These are phyloP conservation scores for Microdochium nivale DNA, from an alignment of 2,329 filamentous ascomycete genomes.

Conservation along the genomic window DNA sequence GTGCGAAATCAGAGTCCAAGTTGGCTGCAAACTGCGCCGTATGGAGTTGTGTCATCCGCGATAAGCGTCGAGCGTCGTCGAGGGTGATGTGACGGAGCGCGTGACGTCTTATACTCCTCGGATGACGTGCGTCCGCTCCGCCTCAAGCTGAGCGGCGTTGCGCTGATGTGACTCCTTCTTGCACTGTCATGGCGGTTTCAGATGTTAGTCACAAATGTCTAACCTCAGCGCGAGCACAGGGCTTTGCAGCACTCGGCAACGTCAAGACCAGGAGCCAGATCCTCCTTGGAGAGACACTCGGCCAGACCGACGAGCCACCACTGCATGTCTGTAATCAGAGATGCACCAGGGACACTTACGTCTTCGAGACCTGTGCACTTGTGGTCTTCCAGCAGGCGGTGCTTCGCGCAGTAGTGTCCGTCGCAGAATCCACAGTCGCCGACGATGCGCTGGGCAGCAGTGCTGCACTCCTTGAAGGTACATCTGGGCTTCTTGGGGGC, in stretches of 20 bases:
- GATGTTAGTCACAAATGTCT: background rate
- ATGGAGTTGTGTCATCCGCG: no score
- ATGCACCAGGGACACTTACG: conserved; percentile 36
- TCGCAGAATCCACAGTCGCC: conserved; percentile 94
- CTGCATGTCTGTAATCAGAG: conserved; percentile 4
- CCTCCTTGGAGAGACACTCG: conserved; percentile 19
- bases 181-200: conserved; percentile 45
- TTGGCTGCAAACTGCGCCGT: no score
- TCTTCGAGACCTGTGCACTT: conserved; percentile 89
- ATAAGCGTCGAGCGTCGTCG: background rate
- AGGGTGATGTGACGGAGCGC: background rate
- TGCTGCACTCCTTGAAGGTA: conserved; percentile 81
- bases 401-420: conserved; percentile 90
- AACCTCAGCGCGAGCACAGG: conserved; percentile 24
- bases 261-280: conserved; percentile 1
- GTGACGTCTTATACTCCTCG: conserved; percentile 63
- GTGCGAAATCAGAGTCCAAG: no score
- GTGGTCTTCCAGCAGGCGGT: conserved; percentile 89
- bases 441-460: conserved; percentile 82
- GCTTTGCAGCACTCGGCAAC: conserved; percentile 16
- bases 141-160: conserved; percentile 86
- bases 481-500: conserved; percentile 75
- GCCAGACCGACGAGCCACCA: conserved; percentile 34
- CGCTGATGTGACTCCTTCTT: conserved; percentile 95
- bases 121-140: conserved; percentile 88